Base-by-base conservation (phyloP, 805 yeast species). In the Novakomyces olei region DNA sequence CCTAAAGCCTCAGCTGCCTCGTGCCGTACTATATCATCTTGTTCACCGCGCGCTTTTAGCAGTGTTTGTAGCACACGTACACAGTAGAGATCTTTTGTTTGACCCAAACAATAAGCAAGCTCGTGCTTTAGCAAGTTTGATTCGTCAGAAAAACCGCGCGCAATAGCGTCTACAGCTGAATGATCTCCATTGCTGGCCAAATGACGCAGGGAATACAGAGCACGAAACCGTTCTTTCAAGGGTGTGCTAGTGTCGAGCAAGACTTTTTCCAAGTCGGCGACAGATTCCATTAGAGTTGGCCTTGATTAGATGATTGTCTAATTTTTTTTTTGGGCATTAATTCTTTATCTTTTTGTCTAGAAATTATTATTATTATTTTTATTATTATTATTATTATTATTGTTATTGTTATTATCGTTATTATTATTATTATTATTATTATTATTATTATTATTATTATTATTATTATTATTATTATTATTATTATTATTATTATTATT, bases 1-100 rank as follows among this genome's bases (percentile, higher is more conserved):
- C 98, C 99, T 35, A 88, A 62, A 27, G 96, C 98, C 56, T 88
- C 99, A 5, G 98, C 98, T 12, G 98, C 98, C 55, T 88, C 99
- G 53, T 88, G 99, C 54, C 99, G 75, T 24, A 88, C 99, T 96
- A 88, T 88, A 38, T 77, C 62, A 19, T 29, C 25, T 19, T 29
- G 32, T 23, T 18, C 5, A 17, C 14, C 16, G 58, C 85, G 96
- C 43, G 60, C 61, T 10, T 59, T 42, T 16, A 50, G 47, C 50
- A 73, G 71, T 31, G 57, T 54, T 51, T 79, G 66, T 38, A 88
- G 63, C 31, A 69, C 62, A 31, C 78, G 74, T 38, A 85, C 77
- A 37, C 93, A 80, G 36, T 67, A 54, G 43, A 71, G 49, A 57
- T 83, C 83, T 50, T 77, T 72, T 30, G 94, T 83, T 57, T 88